phyloP scores from a whole-genome alignment of 331 rosid species.

The Quercus lobata region DNA sequence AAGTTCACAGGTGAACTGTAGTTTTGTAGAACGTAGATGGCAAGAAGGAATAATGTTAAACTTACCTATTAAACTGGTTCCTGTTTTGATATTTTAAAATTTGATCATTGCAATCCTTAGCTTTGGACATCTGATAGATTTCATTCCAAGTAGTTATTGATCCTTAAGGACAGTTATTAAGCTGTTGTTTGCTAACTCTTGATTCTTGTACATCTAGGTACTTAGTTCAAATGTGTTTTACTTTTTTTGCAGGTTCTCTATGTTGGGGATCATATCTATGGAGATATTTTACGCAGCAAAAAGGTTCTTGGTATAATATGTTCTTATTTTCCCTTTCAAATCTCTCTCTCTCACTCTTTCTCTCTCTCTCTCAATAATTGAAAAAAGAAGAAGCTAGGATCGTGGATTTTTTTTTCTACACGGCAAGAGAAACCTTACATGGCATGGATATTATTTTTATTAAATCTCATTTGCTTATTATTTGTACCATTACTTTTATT shows the following conservation, averaged over 20 bases:
- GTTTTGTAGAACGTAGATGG: not conserved
- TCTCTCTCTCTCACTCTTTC: not conserved
- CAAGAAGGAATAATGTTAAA: not conserved
- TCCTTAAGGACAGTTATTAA: slow-evolving; percentile 11
- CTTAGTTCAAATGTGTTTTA: not conserved
- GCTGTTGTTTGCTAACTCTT: not conserved
- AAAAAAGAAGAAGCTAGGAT: too few relatives aligned
- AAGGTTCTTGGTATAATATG: slow-evolving; percentile 83
- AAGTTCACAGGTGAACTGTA: slow-evolving; percentile 73
- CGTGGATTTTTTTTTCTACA: too few relatives aligned
- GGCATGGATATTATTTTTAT: not conserved
- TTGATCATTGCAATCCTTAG: too few relatives aligned
- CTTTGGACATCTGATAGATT: not conserved
- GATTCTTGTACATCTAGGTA: not conserved
- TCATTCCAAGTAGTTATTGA: not conserved
- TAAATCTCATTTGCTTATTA: not conserved
- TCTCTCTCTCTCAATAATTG: too few relatives aligned
- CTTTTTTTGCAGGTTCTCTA: slow-evolving; percentile 73
- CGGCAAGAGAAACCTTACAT: too few relatives aligned
- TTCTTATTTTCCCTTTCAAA: slow-evolving; percentile 11
- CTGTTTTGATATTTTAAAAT: not conserved
- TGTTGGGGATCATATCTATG: slow-evolving; percentile 98
- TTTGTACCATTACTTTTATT: not conserved
- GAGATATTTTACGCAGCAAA: slow-evolving; percentile 96
- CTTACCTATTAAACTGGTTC: not conserved